Evolutionary conservation across 2,329 filamentous ascomycete species (phyloP).

Genomic region (Fusarium foetens): DNA sequence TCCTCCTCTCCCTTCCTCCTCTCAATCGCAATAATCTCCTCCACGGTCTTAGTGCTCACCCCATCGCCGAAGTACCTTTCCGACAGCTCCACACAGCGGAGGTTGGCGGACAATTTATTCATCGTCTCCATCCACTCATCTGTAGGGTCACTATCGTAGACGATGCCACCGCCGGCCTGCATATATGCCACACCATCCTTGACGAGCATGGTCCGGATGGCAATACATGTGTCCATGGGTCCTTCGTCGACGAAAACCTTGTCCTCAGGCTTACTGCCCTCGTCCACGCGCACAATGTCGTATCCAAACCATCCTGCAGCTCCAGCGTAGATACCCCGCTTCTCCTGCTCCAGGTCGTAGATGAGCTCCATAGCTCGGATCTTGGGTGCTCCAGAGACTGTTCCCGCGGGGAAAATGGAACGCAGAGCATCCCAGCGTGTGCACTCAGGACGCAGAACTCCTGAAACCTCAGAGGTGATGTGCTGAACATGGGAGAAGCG

Average conservation of each 20-base stretch:
- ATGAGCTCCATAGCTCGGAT: conserved; percentile 98
- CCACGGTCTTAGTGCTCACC: conserved; percentile 41
- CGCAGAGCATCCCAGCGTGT: conserved; percentile 95
- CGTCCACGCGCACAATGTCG: conserved; percentile 72
- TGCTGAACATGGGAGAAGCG: conserved; percentile 98
- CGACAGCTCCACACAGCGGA: conserved; percentile 44
- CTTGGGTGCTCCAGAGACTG: conserved; percentile 94
- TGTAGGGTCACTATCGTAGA: conserved; percentile 91
- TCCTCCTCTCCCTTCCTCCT: conserved; percentile 44
- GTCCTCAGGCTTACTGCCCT: conserved; percentile 53
- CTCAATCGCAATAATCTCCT: conserved; percentile 44
- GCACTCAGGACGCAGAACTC: conserved; percentile 82
- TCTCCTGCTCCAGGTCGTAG: conserved; percentile 91
- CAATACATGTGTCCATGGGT: conserved; percentile 88
- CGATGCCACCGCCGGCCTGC: conserved; percentile 89
- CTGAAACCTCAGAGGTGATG: conserved; percentile 93
- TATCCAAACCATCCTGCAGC: conserved; percentile 98
- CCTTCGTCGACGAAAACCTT: conserved; percentile 66
- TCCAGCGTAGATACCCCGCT: conserved; percentile 93
- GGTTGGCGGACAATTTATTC: conserved; percentile 80
- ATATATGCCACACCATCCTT: conserved; percentile 93
- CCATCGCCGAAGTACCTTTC: conserved; percentile 44
- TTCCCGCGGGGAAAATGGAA: conserved; percentile 96
- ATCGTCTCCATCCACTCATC: conserved; percentile 95
- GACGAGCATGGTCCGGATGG: conserved; percentile 90